These are phyloP conservation scores for Trichomonascaceae sp. DNA, from an alignment of 1,139 yeast species.

Conservation along the genomic window DNA sequence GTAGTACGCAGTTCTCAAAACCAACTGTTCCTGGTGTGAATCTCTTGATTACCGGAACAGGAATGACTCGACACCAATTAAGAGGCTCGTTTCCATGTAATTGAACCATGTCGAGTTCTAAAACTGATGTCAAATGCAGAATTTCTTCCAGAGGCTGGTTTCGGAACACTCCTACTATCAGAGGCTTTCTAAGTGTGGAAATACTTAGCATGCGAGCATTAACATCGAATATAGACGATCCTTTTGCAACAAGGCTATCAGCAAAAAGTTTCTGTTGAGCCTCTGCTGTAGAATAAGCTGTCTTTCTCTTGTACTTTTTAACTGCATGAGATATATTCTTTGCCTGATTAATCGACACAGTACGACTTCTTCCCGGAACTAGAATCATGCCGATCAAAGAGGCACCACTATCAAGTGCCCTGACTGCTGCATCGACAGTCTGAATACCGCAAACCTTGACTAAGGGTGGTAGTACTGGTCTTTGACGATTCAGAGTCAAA, in stretches of 20 bases:
- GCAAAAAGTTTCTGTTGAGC: not conserved
- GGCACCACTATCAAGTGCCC: conserved; percentile 67
- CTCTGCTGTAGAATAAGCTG: not conserved
- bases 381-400: conserved; percentile 76
- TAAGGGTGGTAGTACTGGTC: conserved; percentile 23
- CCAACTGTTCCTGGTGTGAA: conserved; percentile 57
- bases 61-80: conserved; percentile 43
- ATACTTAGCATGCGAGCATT: conserved; percentile 18
- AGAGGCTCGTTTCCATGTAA: conserved; percentile 82
- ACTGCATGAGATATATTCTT: conserved; percentile 42
- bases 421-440: conserved; percentile 58
- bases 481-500: conserved; percentile 1
- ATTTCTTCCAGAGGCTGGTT: conserved; percentile 71
- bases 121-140: conserved; percentile 39
- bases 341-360: conserved; percentile 55
- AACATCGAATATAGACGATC: conserved; percentile 19
- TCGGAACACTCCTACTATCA: conserved; percentile 82
- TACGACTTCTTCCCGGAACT: conserved; percentile 75
- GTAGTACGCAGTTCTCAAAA: conserved; percentile 35
- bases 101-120: conserved; percentile 72
- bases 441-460: conserved; percentile 84
- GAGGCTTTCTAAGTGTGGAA: conserved; percentile 48
- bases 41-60: conserved; percentile 66
- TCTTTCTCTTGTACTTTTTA: conserved; percentile 15
- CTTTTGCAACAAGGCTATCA: conserved; percentile 3